phyloP scores from a whole-genome alignment of 129 eudicot genomes.

The Lactuca saligna region DNA sequence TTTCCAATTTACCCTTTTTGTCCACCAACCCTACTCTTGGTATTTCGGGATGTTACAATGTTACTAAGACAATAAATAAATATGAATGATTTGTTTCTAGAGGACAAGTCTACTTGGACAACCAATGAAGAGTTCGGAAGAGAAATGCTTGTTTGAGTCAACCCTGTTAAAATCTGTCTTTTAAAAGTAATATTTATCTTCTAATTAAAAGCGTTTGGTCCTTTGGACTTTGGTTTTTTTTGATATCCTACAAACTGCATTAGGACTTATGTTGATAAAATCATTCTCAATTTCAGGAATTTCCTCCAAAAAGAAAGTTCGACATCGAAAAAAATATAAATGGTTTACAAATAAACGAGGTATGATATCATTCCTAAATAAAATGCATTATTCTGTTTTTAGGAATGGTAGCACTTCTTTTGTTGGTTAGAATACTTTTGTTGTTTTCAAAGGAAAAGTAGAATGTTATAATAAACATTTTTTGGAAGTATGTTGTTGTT shows the following conservation, averaged over 20 bases:
- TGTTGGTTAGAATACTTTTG: no score
- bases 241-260: no score
- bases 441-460: no score
- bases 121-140: constrained; percentile 62
- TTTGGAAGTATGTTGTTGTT: no score
- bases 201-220: no score
- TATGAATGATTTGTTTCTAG: constrained; percentile 19
- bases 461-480: no score
- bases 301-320: constrained; percentile 69
- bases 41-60: no score
- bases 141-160: constrained; percentile 61
- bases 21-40: no score
- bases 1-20: no score
- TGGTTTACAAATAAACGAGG: constrained; percentile 60
- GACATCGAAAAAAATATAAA: constrained; percentile 42
- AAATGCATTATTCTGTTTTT: neutral
- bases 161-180: constrained; percentile 45
- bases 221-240: neutral
- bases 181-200: constrained; percentile 38
- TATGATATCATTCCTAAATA: neutral
- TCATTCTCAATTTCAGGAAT: constrained; percentile 40
- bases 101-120: constrained; percentile 55
- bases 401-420: no score
- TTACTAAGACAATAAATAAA: neutral
- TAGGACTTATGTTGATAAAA: neutral